Base-by-base conservation (phyloP, 73 alveolate genomes). In the Paramecium caudatum region DNA sequence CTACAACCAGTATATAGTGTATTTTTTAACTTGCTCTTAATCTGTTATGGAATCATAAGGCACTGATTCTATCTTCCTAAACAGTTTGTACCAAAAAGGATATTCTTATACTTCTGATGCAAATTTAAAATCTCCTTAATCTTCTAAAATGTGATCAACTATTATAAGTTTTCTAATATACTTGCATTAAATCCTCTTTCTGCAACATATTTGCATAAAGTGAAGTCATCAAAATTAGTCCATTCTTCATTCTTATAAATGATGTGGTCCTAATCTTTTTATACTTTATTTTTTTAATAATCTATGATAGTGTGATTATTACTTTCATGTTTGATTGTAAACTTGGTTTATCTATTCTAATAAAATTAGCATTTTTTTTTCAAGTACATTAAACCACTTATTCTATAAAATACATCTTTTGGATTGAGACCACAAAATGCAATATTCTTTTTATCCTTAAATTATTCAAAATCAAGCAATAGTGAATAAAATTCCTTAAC, bases 361-460 rank as follows among this genome's bases (percentile, higher is more conserved):
- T 30, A 30, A 16, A 33, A 65, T 65, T 30, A n/a, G 34, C 34
- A 65, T 65, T 65, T 65, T 43, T 36, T 65, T 33, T 65, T 65
- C 17, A 65, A 65, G 17, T 65, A 65, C 47, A 65, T 65, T 21
- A 65, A 65, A 25, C 50, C 83, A 32, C 49, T 32, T 25, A 65
- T 65, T 65, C 83, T 33, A 13, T 65, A 33, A 65, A 65, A 65
- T 30, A 65, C 39, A 13, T 65, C 83, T 43, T 36, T 65, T 0
- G 83, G 83, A 65, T 65, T 65, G 1, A 83, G 34, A 19, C 82
- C 82, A 34, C 91, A 83, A 70, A 83, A 83, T 12, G 82, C 91
- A 16, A 70, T 65, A 49, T 83, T 83, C 37, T 55, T 48, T 5
- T 55, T 65, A 10, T 83, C 82, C 36, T 34, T 70, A 17, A 83